These are phyloP conservation scores for Pleoardoris graminearum DNA, from an alignment of 2,329 filamentous ascomycete species.

Conservation along the genomic window DNA sequence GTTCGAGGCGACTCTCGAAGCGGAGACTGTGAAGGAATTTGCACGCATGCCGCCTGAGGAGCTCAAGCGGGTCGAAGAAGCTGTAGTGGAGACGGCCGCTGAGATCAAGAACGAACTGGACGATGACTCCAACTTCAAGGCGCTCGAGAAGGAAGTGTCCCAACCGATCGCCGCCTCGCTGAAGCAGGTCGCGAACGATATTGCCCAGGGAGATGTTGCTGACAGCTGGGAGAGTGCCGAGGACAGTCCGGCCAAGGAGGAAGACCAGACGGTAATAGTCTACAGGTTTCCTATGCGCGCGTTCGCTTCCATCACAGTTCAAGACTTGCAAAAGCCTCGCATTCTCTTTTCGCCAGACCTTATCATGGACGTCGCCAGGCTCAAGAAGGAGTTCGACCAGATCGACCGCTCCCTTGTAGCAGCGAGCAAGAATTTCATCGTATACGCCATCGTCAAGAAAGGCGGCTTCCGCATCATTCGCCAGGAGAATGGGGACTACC, in stretches of 20 bases:
- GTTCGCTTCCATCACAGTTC: slow-evolving; percentile 85
- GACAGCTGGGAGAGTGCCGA: slow-evolving; percentile 90
- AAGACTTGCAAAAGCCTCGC: slow-evolving; percentile 57
- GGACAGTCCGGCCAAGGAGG: slow-evolving; percentile 69
- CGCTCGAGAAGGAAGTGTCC: slow-evolving; percentile 58
- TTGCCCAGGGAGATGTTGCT: slow-evolving; percentile 62
- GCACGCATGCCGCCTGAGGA: slow-evolving; percentile 46
- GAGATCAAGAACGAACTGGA: slow-evolving; percentile 54
- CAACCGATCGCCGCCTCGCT: slow-evolving; percentile 59
- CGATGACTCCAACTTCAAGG: slow-evolving; percentile 57
- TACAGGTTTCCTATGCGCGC: slow-evolving; percentile 97
- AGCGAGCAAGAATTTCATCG: slow-evolving; percentile 87
- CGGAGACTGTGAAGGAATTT: slow-evolving; percentile 54
- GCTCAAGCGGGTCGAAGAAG: slow-evolving; percentile 59
- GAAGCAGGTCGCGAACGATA: slow-evolving; percentile 62
- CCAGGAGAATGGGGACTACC: slow-evolving; percentile 89
- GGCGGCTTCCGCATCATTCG: slow-evolving; percentile 91
- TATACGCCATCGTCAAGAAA: slow-evolving; percentile 91
- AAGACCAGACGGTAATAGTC: slow-evolving; percentile 71
- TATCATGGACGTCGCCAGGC: slow-evolving; percentile 87
- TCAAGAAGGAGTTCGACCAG: slow-evolving; percentile 98
- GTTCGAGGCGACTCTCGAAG: slow-evolving; percentile 65
- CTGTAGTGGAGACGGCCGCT: slow-evolving; percentile 55
- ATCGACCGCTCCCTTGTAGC: slow-evolving; percentile 91
- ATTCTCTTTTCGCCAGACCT: slow-evolving; percentile 74